phyloP scores from a whole-genome alignment of 352 stramenopile genomes.

The Saprolegnia diclina region DNA sequence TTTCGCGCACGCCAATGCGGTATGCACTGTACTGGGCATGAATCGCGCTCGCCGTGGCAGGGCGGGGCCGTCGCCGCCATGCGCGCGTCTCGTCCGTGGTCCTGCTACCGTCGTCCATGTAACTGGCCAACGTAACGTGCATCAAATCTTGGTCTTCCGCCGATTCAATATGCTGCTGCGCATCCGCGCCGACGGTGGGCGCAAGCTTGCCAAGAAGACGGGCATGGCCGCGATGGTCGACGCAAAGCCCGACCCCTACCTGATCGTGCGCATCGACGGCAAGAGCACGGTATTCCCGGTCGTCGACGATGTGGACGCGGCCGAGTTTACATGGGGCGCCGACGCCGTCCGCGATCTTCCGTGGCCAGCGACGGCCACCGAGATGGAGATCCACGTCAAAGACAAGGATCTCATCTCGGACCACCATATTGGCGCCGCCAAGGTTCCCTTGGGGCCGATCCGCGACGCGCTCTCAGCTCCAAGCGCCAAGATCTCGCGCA shows the following conservation, averaged over 20 bases:
- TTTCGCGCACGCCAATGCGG: not conserved
- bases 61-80: conserved; percentile 4
- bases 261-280: conserved; percentile 34
- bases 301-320: conserved; percentile 37
- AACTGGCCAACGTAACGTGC: not conserved
- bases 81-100: not conserved
- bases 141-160: not conserved
- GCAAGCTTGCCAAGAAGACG: conserved; percentile 16
- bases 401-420: conserved; percentile 43
- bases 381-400: conserved; percentile 42
- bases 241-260: conserved; percentile 44
- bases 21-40: conserved; percentile 1
- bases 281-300: conserved; percentile 30
- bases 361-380: conserved; percentile 20
- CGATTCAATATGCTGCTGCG: conserved; percentile 1
- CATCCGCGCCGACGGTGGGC: conserved; percentile 9
- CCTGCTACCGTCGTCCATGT: not conserved
- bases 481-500: not conserved
- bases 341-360: conserved; percentile 38
- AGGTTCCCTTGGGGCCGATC: conserved; percentile 30
- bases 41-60: not conserved
- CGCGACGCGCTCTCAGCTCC: not conserved
- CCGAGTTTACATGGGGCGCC: conserved; percentile 39
- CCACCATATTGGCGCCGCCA: conserved; percentile 42
- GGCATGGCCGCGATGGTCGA: conserved; percentile 32